Percentiles rank a stretch among this genome's conserved stretches.
Evolutionary conservation across 768 basidiomycete genomes (phyloP).

Genomic region (Steccherinum ochraceum): DNA sequence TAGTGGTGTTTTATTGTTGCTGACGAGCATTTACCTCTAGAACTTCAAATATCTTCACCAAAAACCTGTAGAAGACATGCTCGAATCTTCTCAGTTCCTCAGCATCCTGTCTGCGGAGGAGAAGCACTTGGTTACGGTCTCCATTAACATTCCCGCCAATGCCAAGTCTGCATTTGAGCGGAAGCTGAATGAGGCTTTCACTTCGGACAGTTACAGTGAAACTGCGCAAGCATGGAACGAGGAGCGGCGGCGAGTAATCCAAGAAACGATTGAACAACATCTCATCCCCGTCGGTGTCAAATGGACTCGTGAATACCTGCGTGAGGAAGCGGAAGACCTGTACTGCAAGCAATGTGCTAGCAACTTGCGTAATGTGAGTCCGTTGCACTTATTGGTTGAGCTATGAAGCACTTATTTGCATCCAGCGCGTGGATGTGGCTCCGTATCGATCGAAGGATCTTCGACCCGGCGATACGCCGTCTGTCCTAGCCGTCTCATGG

Average conservation of each 20-base stretch:
- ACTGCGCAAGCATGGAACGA: constrained; percentile 89
- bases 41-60: constrained; percentile 90
- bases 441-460: constrained; percentile 61
- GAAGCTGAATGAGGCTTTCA: constrained; percentile 72
- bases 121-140: constrained; percentile 78
- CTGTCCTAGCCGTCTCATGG: constrained; percentile 89
- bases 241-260: constrained; percentile 70
- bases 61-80: constrained; percentile 69
- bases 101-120: constrained; percentile 87
- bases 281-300: constrained; percentile 82
- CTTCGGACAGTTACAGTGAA: constrained; percentile 80
- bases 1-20: neutral
- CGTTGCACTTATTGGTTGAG: neutral
- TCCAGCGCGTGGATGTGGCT: constrained; percentile 76
- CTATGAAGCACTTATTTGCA: constrained; percentile 9
- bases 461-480: constrained; percentile 63
- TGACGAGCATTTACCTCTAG: constrained; percentile 34
- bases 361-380: constrained; percentile 57
- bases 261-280: constrained; percentile 72
- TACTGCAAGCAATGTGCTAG: constrained; percentile 64
- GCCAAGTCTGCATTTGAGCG: constrained; percentile 65
- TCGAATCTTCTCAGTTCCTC: constrained; percentile 73
- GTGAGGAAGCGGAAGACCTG: constrained; percentile 86
- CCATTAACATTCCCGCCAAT: constrained; percentile 59
- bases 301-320: constrained; percentile 84